Evolutionary conservation across 1,284 basidiomycete species (phyloP), one percentile per base, ranked within the genome.

Genomic region (Ceratobasidium theobromae): DNA sequence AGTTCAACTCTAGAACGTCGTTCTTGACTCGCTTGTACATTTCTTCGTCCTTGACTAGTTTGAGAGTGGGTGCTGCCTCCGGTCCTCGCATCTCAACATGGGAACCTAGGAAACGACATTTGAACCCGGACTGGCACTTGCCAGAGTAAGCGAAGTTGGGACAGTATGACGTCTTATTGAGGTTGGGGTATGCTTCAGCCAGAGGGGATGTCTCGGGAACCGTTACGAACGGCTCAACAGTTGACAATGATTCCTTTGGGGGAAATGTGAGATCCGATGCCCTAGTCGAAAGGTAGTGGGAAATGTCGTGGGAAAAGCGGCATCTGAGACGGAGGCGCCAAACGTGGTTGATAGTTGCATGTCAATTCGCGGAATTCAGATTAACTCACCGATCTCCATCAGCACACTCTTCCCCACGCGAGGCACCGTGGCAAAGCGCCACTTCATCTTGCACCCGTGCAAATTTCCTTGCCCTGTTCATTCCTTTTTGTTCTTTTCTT

Each of bases 21-120:
- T 82, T 72, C 3, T 81, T 83, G 0, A 79, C 72, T 8, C 69
- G 75, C 1, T 82, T 82, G 69, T 82, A 82, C 73, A 83, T 87
- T 28, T 85, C 83, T 58, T 85, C 81, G 72, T 91, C 84, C 0
- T 77, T 78, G 0, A 82, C 69, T 0, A 85, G 71, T 32, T 75
- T 73, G n/a, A 84, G 67, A 3, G 75, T 72, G 0, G 81, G 81
- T 21, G 80, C 81, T 27, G 78, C 77, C 49, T 75, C 65, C 53
- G 67, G 52, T 48, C 52, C 62, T 53, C 38, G 52, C 6, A 53
- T 11, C 52, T 52, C 76, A 4, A 85, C 74, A 73, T 98, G 96
- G 0, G 84, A 87, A 11, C 89, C 88, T 2, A 97, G 83, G 77
- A 91, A 97, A 1, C 96, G 86, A 74, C 96, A 99, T 75, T 93